Conservation (phyloP, 495 filamentous ascomycete species). For the Neurospora sp. region DNA sequence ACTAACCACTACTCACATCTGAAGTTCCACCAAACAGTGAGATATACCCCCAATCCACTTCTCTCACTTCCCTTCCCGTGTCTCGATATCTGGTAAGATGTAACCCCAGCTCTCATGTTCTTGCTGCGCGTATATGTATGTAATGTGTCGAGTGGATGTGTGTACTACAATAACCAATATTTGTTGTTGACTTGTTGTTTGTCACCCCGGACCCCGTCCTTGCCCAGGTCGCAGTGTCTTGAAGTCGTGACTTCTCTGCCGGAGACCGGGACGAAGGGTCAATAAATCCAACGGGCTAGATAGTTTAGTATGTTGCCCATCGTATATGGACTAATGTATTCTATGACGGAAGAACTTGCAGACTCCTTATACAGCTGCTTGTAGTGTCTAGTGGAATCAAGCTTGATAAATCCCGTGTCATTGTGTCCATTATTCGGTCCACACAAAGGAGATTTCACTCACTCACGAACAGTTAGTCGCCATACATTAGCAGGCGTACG, state of each 20-base stretch:
- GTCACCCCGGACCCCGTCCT: background rate
- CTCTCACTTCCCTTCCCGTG: background rate
- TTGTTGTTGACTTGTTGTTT: background rate
- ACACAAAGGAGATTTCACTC: background rate
- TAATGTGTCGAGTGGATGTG: background rate
- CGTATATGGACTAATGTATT: no score
- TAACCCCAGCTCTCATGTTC: background rate
- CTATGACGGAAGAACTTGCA: no score
- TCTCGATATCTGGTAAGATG: background rate
- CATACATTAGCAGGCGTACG: background rate
- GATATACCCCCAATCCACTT: background rate
- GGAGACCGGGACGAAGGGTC: background rate
- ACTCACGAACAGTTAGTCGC: no score
- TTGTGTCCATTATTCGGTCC: background rate
- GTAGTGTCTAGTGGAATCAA: no score
- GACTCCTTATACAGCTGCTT: no score
- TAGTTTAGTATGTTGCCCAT: no score
- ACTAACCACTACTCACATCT: no score
- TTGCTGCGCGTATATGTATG: background rate
- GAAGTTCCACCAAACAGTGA: background rate
- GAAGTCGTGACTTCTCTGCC: background rate
- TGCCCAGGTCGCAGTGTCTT: background rate
- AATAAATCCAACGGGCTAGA: no score
- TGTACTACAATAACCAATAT: background rate
- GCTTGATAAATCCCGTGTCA: no score